Base-by-base conservation (phyloP, 345 rosid genomes). In the Eucalyptus cloeziana region DNA sequence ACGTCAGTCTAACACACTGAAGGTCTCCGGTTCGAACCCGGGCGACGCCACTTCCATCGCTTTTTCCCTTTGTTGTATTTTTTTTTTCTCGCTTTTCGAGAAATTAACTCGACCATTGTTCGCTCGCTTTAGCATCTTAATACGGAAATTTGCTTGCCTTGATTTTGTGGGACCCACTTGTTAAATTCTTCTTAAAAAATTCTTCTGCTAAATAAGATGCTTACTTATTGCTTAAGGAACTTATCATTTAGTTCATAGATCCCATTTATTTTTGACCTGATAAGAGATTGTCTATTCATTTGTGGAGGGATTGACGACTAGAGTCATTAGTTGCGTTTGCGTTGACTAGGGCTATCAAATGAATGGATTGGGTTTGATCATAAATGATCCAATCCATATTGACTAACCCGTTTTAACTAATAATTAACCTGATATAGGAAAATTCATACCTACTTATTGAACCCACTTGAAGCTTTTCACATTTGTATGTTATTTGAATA, bases 1-100 rank as follows among this genome's bases (percentile, higher is more conserved):
- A 97, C 97, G 97, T 95, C 97, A 95, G 97, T 96, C 96, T 95
- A 95, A 96, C 98, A 95, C 99, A 95, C 96, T 95, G 96, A 96
- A 96, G 97, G 98, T 95, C 98, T 96, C 95, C 96, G 96, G 95
- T 97, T 97, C 97, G 93, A 97, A 88, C 87, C 96, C 96, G 96
- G 98, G 97, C 94, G 97, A 96, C 92, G 97, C 97, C 95, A 97
- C 14, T 43, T 58, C 1, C 1, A 0, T 17, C 1, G 2, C 4
- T 40, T 3, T 76, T 40, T 21, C 7, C 3, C 7, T 3, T 37
- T 40, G 9, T 8, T 31, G 40, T 16, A 67, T 19, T 76, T 19
- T 76, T 71, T 30, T 14, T n/a, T 64, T 21, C 2, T 7, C 15
- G 30, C 47, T 76, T 37, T 40, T 2, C 27, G 24, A 40, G 15